phyloP scores from a whole-genome alignment of 495 filamentous ascomycete species.

The Neurospora sp. region DNA sequence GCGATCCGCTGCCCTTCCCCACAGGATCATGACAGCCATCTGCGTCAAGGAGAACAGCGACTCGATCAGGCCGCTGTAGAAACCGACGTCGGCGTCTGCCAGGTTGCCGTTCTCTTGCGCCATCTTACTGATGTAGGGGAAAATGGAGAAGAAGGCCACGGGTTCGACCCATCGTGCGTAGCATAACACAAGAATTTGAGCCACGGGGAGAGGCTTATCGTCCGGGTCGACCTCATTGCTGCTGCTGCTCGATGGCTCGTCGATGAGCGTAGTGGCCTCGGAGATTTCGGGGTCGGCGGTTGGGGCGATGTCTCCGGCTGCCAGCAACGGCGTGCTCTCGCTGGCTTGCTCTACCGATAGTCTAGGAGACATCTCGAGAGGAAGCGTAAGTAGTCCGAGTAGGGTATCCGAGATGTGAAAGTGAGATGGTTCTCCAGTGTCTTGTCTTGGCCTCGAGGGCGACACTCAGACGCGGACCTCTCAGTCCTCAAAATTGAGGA shows the following conservation, averaged over 20 bases:
- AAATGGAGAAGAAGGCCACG: slow-evolving; percentile 63
- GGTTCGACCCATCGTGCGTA: slow-evolving; percentile 62
- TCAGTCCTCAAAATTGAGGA: neutral
- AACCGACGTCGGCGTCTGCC: slow-evolving; percentile 50
- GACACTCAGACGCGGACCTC: neutral
- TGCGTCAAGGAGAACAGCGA: slow-evolving; percentile 61
- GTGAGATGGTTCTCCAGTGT: neutral
- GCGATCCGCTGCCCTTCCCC: slow-evolving; percentile 56
- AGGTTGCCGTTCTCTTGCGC: slow-evolving; percentile 48
- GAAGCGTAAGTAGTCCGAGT: neutral
- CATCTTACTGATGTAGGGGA: slow-evolving; percentile 69
- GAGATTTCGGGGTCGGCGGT: slow-evolving; percentile 8
- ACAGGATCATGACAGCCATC: slow-evolving; percentile 43
- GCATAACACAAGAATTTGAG: slow-evolving; percentile 56
- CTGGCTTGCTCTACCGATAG: slow-evolving; percentile 3
- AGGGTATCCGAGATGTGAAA: neutral
- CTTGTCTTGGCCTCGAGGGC: neutral
- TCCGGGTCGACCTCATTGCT: slow-evolving; percentile 8
- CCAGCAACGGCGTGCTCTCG: slow-evolving; percentile 30
- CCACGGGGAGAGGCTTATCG: slow-evolving; percentile 41
- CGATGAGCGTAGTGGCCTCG: slow-evolving; percentile 4
- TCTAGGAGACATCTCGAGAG: neutral
- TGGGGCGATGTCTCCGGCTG: slow-evolving; percentile 8
- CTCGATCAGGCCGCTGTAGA: slow-evolving; percentile 64
- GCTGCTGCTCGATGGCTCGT: slow-evolving; percentile 3